Percentiles rank a stretch among this genome's conserved stretches.
phyloP scores from a whole-genome alignment of 495 filamentous ascomycete species.

The Aspergillus diversus region DNA sequence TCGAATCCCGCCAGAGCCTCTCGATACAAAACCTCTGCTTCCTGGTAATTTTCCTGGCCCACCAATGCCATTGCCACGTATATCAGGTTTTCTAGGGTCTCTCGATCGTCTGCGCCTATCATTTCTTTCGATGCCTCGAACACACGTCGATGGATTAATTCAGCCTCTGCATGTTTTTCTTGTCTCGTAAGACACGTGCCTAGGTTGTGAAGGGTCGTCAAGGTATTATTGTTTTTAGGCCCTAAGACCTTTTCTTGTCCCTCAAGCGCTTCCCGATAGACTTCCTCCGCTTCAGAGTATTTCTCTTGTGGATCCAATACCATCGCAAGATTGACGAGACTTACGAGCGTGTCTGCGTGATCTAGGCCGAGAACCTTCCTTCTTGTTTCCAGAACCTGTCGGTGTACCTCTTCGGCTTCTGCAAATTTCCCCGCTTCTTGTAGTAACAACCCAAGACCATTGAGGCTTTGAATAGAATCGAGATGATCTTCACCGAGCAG shows the following conservation, averaged over 20 bases:
- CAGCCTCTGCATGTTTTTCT: conserved; percentile 1
- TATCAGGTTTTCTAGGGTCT: background rate
- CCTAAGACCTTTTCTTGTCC: conserved; percentile 1
- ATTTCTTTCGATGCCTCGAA: background rate
- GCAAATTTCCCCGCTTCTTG: background rate
- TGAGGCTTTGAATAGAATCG: background rate
- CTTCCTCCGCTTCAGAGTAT: conserved; percentile 1
- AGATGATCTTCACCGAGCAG: background rate
- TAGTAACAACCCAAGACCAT: background rate
- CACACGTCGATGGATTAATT: background rate
- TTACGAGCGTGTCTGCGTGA: background rate
- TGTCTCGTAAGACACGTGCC: background rate
- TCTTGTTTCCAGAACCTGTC: background rate
- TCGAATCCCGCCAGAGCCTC: no score
- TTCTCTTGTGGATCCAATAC: background rate
- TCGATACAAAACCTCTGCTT: no score
- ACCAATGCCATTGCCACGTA: no score
- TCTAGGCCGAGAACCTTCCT: background rate
- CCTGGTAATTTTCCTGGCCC: no score
- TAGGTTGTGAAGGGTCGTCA: background rate
- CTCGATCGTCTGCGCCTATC: background rate
- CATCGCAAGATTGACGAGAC: conserved; percentile 1
- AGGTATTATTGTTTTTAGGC: background rate
- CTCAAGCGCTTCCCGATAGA: conserved; percentile 1
- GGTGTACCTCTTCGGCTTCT: background rate